Evolutionary conservation across 1,284 basidiomycete genomes (phyloP).

Genomic region (Cutaneotrichosporon sp.): DNA sequence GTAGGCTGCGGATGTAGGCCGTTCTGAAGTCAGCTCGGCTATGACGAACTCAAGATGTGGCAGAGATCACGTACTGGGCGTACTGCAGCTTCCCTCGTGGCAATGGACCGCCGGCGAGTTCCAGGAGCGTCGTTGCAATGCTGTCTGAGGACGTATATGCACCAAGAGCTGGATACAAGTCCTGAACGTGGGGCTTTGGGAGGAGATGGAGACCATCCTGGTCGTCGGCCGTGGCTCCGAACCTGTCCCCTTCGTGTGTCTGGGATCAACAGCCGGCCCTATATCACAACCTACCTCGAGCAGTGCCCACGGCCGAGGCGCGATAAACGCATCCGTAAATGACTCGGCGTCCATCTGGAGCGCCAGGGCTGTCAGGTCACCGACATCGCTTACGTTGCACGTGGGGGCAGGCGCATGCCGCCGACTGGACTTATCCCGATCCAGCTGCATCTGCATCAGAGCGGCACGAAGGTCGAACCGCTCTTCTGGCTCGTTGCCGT

Average conservation of each 20-base stretch:
- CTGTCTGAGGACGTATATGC: conserved; percentile 18
- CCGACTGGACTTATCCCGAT: conserved; percentile 9
- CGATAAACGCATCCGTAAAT: conserved; percentile 57
- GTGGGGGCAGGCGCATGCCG: background rate
- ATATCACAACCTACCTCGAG: conserved; percentile 55
- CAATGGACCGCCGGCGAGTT: conserved; percentile 11
- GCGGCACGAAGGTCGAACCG: conserved; percentile 58
- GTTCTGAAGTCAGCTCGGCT: conserved; percentile 21
- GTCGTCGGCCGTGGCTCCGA: conserved; percentile 54
- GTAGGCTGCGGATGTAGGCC: conserved; percentile 34
- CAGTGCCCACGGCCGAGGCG: conserved; percentile 45
- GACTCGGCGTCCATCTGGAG: conserved; percentile 30
- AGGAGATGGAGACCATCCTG: conserved; percentile 57
- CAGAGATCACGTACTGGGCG: conserved; percentile 18
- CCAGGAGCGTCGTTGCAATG: conserved; percentile 12
- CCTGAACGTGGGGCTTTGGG: conserved; percentile 43
- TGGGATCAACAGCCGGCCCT: too few relatives aligned
- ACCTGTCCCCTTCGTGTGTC: conserved; percentile 48
- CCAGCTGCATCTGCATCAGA: conserved; percentile 59
- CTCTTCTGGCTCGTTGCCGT: conserved; percentile 45
- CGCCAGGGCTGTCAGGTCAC: background rate
- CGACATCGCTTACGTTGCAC: background rate
- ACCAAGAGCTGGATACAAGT: conserved; percentile 21
- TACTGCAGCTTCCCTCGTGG: conserved; percentile 9
- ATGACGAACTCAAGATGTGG: background rate